A percentile compares a stretch with the other conserved stretches of the same genome.
These are phyloP conservation scores for Beauveria caledonica DNA, from an alignment of 2,329 filamentous ascomycete genomes.

Conservation along the genomic window DNA sequence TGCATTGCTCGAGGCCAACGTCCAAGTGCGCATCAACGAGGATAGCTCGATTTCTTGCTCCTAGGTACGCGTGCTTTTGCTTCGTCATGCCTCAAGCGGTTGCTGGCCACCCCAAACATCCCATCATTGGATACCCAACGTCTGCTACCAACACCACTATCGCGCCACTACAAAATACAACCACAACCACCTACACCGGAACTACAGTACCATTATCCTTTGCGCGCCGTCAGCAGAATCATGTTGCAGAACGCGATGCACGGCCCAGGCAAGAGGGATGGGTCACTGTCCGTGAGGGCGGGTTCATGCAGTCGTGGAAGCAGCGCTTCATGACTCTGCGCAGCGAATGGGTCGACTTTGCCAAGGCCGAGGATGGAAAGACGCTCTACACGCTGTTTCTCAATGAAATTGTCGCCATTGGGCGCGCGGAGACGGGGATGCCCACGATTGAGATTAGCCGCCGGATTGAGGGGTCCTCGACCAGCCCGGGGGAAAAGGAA, in stretches of 20 bases:
- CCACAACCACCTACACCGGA: slow-evolving; percentile 54
- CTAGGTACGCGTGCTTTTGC: not conserved
- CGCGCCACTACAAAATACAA: slow-evolving; percentile 51
- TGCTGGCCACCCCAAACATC: not conserved
- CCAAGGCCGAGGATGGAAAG: slow-evolving; percentile 77
- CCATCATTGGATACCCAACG: slow-evolving; percentile 4
- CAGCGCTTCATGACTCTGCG: slow-evolving; percentile 77
- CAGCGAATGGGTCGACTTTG: slow-evolving; percentile 78
- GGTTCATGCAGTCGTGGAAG: slow-evolving; percentile 69
- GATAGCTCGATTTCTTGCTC: not conserved
- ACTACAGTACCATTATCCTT: slow-evolving; percentile 59
- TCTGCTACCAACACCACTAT: slow-evolving; percentile 54
- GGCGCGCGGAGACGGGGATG: slow-evolving; percentile 73
- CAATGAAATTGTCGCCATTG: slow-evolving; percentile 72
- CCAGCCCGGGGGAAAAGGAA: slow-evolving; percentile 63
- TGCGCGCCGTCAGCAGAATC: slow-evolving; percentile 43
- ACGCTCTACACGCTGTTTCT: slow-evolving; percentile 68
- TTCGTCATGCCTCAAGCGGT: slow-evolving; percentile 3
- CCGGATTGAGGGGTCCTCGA: slow-evolving; percentile 51
- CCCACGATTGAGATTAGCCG: slow-evolving; percentile 84
- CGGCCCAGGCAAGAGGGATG: slow-evolving; percentile 64
- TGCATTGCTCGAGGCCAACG: too few relatives aligned
- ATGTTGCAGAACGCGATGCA: slow-evolving; percentile 48
- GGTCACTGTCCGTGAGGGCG: slow-evolving; percentile 75
- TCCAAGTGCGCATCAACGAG: not conserved